Base-by-base conservation (phyloP, 83 land plant species). In the Diphasiastrum complanatum region DNA sequence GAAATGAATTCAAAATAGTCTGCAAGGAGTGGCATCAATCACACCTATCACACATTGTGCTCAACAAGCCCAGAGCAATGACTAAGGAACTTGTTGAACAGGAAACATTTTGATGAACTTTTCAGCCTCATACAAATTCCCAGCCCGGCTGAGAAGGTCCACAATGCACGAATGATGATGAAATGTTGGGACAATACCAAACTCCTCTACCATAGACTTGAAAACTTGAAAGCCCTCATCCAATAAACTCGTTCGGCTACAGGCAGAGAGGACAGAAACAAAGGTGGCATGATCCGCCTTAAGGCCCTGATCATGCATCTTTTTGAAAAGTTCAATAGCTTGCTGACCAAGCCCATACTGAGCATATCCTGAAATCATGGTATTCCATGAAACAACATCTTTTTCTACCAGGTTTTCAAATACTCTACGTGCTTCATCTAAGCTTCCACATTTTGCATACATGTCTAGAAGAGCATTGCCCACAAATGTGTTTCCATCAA, bases 251-350 rank as follows among this genome's bases (percentile, higher is more conserved):
- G 58, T 11, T 5, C 29, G 58, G 29, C 58, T 54, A n/a, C 58
- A 54, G 6, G 58, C 58, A 26, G 58, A 5, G 4, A 54, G 59
- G n/a, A 54, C 12, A 27, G 18, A 28, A 27, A 54, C 1, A 31
- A 23, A 54, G 25, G 59, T 32, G 14, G 30, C 59, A 10, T 10
- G 18, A 32, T 54, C 34, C 30, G 59, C 33, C 14, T 16, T 10
- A 12, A 54, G 30, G 59, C 59, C 59, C 34, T 54, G 33, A 10
- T 27, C n/a, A 16, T 54, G 59, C 59, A 54, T 54, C n/a, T 19
- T 20, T 27, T 54, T 33, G 30, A 54, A 54, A 27, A 16, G 27
- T 23, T 54, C 34, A 5, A 54, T 11, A 0, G 59, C 59, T 10
- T 27, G n/a, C 12, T 14, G 45, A 14, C 1, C 18, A 14, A 14